A percentile compares a stretch with the other conserved stretches of the same genome.
Conservation (phyloP, 176 grass and related monocot genomes). For the Tuctoria greenei region DNA sequence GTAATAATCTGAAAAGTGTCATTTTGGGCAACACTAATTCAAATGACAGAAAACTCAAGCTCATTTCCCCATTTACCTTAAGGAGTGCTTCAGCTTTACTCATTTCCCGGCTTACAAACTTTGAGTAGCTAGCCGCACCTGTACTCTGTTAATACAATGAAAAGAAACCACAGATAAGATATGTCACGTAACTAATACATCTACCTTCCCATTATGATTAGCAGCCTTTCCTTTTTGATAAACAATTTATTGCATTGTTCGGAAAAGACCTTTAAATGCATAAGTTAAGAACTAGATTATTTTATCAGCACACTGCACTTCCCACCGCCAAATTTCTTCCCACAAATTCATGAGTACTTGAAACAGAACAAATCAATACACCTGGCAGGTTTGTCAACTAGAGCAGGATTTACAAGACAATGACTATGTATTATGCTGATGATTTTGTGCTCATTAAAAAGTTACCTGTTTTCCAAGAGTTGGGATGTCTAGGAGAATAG, state of each 20-base stretch:
- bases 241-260: slow-evolving; percentile 14
- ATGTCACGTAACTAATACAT: slow-evolving; percentile 10
- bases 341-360: slow-evolving; percentile 22
- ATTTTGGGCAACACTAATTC: neutral
- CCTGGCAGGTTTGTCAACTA: neutral
- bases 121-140: slow-evolving; percentile 78
- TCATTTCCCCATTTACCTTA: slow-evolving; percentile 57
- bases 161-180: slow-evolving; percentile 27
- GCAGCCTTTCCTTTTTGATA: neutral
- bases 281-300: slow-evolving; percentile 14
- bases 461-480: slow-evolving; percentile 90
- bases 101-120: slow-evolving; percentile 98
- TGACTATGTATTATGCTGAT: slow-evolving; percentile 15
- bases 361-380: slow-evolving; percentile 24
- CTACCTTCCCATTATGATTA: neutral
- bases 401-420: neutral
- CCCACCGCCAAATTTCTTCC: slow-evolving; percentile 7
- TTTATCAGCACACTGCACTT: slow-evolving; percentile 7
- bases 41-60: neutral
- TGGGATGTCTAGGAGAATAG: slow-evolving; percentile 93
- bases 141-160: slow-evolving; percentile 56
- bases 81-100: slow-evolving; percentile 99
- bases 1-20: slow-evolving; percentile 12
- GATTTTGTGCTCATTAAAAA: slow-evolving; percentile 15
- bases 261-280: neutral